phyloP scores from a whole-genome alignment of 345 rosid species.

The Passiflora organensis region DNA sequence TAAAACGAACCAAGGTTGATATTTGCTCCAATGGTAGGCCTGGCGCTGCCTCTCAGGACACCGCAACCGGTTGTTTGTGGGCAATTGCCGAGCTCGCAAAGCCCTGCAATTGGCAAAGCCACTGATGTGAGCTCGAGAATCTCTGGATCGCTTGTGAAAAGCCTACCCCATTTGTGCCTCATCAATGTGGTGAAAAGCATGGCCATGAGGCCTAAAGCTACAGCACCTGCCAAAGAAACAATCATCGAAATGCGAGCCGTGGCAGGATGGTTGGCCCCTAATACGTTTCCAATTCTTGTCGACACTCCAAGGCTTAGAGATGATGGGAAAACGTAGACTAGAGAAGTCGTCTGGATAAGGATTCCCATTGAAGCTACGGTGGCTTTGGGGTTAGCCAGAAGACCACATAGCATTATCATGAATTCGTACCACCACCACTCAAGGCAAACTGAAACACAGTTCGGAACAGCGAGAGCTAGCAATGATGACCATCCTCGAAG shows the following conservation, averaged over 20 bases:
- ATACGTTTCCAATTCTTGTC: slow-evolving; percentile 81
- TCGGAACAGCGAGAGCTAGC: slow-evolving; percentile 81
- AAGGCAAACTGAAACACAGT: slow-evolving; percentile 84
- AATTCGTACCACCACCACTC: slow-evolving; percentile 99
- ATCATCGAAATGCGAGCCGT: slow-evolving; percentile 76
- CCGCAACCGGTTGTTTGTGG: slow-evolving; percentile 98
- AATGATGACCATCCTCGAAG: slow-evolving; percentile 82
- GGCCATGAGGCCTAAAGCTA: slow-evolving; percentile 60
- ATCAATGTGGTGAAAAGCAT: slow-evolving; percentile 60
- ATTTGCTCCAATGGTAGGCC: slow-evolving; percentile 87
- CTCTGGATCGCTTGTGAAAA: slow-evolving; percentile 64
- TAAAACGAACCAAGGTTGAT: neutral
- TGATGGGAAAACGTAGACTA: slow-evolving; percentile 89
- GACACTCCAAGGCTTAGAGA: slow-evolving; percentile 89
- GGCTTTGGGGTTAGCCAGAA: slow-evolving; percentile 74
- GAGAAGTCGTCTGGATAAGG: slow-evolving; percentile 82
- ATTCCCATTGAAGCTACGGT: slow-evolving; percentile 96
- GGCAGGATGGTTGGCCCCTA: slow-evolving; percentile 78
- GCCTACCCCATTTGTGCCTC: slow-evolving; percentile 79
- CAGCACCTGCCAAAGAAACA: slow-evolving; percentile 57
- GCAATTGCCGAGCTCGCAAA: slow-evolving; percentile 95
- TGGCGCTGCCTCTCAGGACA: slow-evolving; percentile 76
- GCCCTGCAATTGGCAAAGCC: slow-evolving; percentile 82
- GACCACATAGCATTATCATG: slow-evolving; percentile 87
- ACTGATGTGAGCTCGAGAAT: slow-evolving; percentile 69